Evolutionary conservation across 306 rosid genomes (phyloP).

Genomic region (Fragaria iinumae): DNA sequence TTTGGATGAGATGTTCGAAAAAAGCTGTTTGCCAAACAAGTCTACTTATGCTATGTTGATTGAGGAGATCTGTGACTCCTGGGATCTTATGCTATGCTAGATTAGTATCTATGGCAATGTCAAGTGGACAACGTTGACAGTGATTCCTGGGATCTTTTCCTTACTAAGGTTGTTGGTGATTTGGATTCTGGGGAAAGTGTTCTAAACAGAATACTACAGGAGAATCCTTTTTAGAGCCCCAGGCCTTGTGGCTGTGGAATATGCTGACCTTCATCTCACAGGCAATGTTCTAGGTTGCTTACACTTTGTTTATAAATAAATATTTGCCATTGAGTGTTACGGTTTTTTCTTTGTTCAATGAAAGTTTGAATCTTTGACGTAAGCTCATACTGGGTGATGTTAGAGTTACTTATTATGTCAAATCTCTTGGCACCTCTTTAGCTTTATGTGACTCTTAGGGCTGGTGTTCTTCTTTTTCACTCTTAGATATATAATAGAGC

Average conservation of each 20-base stretch:
- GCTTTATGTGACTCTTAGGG: constrained; percentile 45
- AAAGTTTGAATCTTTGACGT: too few relatives aligned
- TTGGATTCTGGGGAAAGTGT: constrained; percentile 29
- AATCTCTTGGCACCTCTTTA: constrained; percentile 34
- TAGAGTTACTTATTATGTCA: too few relatives aligned
- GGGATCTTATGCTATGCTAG: constrained; percentile 26
- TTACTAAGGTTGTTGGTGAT: constrained; percentile 23
- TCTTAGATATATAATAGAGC: not conserved
- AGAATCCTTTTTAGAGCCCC: constrained; percentile 15
- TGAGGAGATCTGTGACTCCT: constrained; percentile 38
- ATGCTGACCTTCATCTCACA: constrained; percentile 70
- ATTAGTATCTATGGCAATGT: constrained; percentile 48
- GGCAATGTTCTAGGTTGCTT: constrained; percentile 30
- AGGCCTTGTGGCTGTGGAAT: constrained; percentile 32
- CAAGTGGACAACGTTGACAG: constrained; percentile 36
- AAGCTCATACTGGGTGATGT: too few relatives aligned
- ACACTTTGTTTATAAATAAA: not conserved
- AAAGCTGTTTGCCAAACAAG: constrained; percentile 53
- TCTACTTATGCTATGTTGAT: constrained; percentile 52
- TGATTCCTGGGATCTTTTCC: constrained; percentile 44
- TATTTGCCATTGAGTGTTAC: too few relatives aligned
- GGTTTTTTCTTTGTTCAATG: too few relatives aligned
- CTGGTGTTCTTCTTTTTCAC: not conserved
- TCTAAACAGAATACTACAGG: constrained; percentile 39
- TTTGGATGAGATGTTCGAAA: constrained; percentile 66